A percentile compares a stretch with the other conserved stretches of the same genome.
Evolutionary conservation across 2,329 filamentous ascomycete genomes (phyloP).

Genomic region (Fusarium torreyae): DNA sequence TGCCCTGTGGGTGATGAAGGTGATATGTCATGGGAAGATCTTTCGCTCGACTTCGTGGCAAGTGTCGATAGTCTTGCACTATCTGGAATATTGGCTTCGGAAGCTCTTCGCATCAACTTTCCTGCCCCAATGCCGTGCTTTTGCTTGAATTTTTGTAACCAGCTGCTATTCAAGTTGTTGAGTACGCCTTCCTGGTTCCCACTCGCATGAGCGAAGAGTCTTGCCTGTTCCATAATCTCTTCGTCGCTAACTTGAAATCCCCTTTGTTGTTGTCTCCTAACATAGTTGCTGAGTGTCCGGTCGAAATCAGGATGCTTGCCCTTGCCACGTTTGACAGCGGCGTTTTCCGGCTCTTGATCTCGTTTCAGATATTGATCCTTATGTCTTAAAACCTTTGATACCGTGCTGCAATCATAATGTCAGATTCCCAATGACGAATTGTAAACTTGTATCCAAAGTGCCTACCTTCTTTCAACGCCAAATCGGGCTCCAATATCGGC

Average conservation of each 20-base stretch:
- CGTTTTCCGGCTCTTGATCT: slow-evolving; percentile 76
- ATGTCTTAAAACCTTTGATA: slow-evolving; percentile 96
- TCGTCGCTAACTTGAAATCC: slow-evolving; percentile 82
- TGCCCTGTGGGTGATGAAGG: slow-evolving; percentile 80
- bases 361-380: slow-evolving; percentile 94
- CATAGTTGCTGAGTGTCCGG: slow-evolving; percentile 89
- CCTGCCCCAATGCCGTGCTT: slow-evolving; percentile 76
- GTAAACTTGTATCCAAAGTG: slow-evolving; percentile 23
- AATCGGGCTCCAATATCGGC: slow-evolving; percentile 97
- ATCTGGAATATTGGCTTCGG: slow-evolving; percentile 80
- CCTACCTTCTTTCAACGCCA: slow-evolving; percentile 96
- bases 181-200: slow-evolving; percentile 78
- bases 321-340: slow-evolving; percentile 86
- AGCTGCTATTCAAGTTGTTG: slow-evolving; percentile 79
- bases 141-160: slow-evolving; percentile 96
- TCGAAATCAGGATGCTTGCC: slow-evolving; percentile 93
- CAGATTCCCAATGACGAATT: slow-evolving; percentile 48
- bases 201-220: slow-evolving; percentile 81
- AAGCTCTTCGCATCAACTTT: slow-evolving; percentile 69
- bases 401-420: slow-evolving; percentile 75
- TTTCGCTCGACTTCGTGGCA: slow-evolving; percentile 36
- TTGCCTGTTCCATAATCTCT: slow-evolving; percentile 88
- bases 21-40: slow-evolving; percentile 74
- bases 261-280: slow-evolving; percentile 83
- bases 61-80: slow-evolving; percentile 71